Evolutionary conservation across 2,329 filamentous ascomycete species (phyloP).

Genomic region (Epichloe festucae): DNA sequence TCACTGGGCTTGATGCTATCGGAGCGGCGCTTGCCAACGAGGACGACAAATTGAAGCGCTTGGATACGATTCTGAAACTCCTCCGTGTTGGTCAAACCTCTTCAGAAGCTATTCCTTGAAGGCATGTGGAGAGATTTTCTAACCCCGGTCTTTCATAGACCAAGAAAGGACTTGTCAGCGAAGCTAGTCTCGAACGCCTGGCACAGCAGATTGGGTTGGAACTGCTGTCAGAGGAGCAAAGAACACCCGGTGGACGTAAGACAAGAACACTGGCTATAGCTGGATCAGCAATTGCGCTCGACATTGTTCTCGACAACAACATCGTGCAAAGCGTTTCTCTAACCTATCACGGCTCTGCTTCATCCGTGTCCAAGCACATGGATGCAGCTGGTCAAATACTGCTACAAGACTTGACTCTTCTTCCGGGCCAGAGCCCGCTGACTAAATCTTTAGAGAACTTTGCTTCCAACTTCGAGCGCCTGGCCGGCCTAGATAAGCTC

Average conservation of each 20-base stretch:
- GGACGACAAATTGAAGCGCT: constrained; percentile 41
- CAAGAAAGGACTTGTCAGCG: constrained; percentile 53
- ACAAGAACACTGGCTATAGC: constrained; percentile 47
- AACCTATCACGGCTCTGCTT: constrained; percentile 46
- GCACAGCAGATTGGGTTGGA: constrained; percentile 55
- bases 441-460: constrained; percentile 61
- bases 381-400: constrained; percentile 53
- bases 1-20: constrained; percentile 32
- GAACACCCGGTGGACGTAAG: constrained; percentile 32
- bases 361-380: constrained; percentile 45
- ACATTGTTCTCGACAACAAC: constrained; percentile 49
- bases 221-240: constrained; percentile 43
- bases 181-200: constrained; percentile 60
- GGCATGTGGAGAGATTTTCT: background rate
- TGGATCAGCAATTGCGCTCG: constrained; percentile 45
- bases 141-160: constrained; percentile 14
- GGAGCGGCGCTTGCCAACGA: constrained; percentile 29
- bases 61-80: constrained; percentile 37
- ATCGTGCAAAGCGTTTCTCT: constrained; percentile 50
- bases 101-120: no score
- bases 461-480: constrained; percentile 54
- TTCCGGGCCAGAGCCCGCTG: constrained; percentile 46
- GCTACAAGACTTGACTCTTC: constrained; percentile 48
- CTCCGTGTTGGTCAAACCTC: constrained; percentile 29
- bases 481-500: constrained; percentile 58